Conservation (phyloP, 2,329 filamentous ascomycete genomes). For the Colletotrichum simmondsii region DNA sequence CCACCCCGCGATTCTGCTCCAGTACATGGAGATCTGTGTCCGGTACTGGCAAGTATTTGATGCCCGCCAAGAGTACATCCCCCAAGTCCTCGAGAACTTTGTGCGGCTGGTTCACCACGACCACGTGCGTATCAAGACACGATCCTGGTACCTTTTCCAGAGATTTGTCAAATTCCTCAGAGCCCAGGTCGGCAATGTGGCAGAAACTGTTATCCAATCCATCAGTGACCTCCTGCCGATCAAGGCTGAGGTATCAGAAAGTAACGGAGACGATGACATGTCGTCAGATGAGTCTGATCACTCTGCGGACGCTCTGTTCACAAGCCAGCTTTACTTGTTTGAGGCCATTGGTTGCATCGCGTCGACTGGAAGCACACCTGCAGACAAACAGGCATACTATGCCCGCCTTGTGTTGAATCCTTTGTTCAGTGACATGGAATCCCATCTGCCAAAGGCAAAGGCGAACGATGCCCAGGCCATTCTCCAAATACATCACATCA, state of each 20-base stretch:
- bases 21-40: constrained; percentile 99
- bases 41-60: constrained; percentile 95
- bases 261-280: constrained; percentile 88
- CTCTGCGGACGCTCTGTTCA: constrained; percentile 90
- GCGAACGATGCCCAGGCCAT: constrained; percentile 83
- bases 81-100: constrained; percentile 89
- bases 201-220: constrained; percentile 90
- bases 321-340: constrained; percentile 90
- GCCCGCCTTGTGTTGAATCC: constrained; percentile 89
- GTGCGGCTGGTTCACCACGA: constrained; percentile 90
- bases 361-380: constrained; percentile 79
- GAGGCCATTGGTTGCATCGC: constrained; percentile 95
- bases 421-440: constrained; percentile 89
- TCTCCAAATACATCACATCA: constrained; percentile 93
- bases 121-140: constrained; percentile 85
- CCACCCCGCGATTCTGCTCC: constrained; percentile 91
- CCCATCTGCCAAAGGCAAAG: constrained; percentile 80
- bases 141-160: constrained; percentile 97
- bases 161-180: constrained; percentile 91
- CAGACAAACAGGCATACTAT: constrained; percentile 88
- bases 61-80: constrained; percentile 82
- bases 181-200: constrained; percentile 85
- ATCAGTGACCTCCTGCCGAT: constrained; percentile 90
- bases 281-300: constrained; percentile 93
- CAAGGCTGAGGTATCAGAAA: constrained; percentile 86